Percentiles rank a stretch among this genome's conserved stretches.
phyloP scores from a whole-genome alignment of 495 filamentous ascomycete genomes.

The Penicillium roqueforti region DNA sequence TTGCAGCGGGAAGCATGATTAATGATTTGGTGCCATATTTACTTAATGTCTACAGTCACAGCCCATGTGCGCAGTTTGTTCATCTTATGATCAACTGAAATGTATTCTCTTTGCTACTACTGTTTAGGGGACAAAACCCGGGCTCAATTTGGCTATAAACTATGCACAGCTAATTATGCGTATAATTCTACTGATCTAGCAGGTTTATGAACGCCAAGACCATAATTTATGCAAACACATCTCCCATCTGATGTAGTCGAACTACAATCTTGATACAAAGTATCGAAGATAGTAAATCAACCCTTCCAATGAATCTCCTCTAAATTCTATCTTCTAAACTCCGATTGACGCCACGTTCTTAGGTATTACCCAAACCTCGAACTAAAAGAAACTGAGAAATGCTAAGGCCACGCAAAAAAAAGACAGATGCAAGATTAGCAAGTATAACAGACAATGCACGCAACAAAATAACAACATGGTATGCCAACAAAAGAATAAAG shows the following conservation, averaged over 20 bases:
- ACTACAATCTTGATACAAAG: too few species aligned
- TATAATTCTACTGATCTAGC: too few species aligned
- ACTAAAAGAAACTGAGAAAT: background rate
- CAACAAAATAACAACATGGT: background rate
- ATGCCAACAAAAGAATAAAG: background rate
- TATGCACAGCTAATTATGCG: too few species aligned
- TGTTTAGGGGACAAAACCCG: too few species aligned
- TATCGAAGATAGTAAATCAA: too few species aligned
- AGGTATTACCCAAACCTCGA: background rate
- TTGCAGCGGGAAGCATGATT: background rate
- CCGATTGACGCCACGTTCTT: background rate
- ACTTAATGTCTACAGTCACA: background rate
- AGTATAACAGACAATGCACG: background rate
- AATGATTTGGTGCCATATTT: background rate
- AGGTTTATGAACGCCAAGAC: too few species aligned
- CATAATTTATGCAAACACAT: too few species aligned
- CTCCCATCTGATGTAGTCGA: too few species aligned
- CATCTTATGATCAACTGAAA: too few species aligned
- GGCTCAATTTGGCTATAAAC: too few species aligned
- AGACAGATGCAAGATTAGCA: background rate
- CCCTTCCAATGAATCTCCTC: background rate
- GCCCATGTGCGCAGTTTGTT: too few species aligned
- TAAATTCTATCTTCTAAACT: slow-evolving; percentile 1
- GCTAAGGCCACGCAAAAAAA: background rate
- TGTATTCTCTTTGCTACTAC: too few species aligned